A percentile compares a stretch with the other conserved stretches of the same genome.
Evolutionary conservation across 768 basidiomycete genomes (phyloP).

Genomic region (Tephrocybe sp.): DNA sequence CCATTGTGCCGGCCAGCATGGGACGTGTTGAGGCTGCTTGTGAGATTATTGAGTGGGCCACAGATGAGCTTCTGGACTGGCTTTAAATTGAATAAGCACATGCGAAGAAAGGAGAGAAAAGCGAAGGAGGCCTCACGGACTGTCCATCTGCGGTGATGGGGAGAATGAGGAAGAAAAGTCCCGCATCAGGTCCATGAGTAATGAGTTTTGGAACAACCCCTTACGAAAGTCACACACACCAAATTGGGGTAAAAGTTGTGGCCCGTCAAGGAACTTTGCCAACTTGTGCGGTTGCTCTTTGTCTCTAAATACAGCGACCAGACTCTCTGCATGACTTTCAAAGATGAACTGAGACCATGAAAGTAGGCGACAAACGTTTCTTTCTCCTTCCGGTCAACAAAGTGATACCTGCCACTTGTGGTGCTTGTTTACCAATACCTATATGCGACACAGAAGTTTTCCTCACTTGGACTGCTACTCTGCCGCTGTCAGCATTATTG

Average conservation of each 20-base stretch:
- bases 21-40: constrained; percentile 20
- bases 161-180: constrained; percentile 1
- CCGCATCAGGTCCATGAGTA: constrained; percentile 13
- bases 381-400: background rate
- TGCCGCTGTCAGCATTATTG: too few species aligned
- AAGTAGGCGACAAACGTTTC: background rate
- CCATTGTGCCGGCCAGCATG: constrained; percentile 16
- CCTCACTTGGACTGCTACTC: too few species aligned
- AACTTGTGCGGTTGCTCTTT: background rate
- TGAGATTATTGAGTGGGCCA: constrained; percentile 21
- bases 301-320: constrained; percentile 10
- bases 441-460: too few species aligned
- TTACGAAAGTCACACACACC: constrained; percentile 11
- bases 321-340: constrained; percentile 11
- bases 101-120: background rate
- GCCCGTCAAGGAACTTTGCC: constrained; percentile 1
- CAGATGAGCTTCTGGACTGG: constrained; percentile 19
- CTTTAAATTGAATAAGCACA: constrained; percentile 14
- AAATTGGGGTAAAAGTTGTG: background rate
- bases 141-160: constrained; percentile 18
- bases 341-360: too few species aligned
- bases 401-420: background rate
- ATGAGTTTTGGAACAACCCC: background rate
- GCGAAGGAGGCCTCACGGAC: constrained; percentile 15
- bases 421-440: too few species aligned